Evolutionary conservation across 1,284 basidiomycete genomes (phyloP), one percentile per base, ranked within the genome.

Genomic region (Rhodotorula sp.): DNA sequence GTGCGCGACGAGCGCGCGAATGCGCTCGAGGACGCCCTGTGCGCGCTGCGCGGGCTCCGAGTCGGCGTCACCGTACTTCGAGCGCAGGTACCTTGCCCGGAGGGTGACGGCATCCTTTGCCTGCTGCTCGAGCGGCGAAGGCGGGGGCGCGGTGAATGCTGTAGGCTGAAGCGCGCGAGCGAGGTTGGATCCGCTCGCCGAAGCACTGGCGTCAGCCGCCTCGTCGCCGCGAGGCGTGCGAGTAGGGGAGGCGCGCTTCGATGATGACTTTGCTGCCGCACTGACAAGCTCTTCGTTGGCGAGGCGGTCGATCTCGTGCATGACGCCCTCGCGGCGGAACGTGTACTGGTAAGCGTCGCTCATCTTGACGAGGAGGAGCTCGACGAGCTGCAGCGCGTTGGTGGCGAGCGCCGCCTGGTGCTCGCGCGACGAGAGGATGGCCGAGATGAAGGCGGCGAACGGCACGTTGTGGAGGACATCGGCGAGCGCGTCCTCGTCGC

Each of bases 291-390:
- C 80, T 61, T 89, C 86, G 19, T 85, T 84, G 17, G 91, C 88
- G 44, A 94, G 83, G 5, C 84, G 81, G 74, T 93, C 92, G 46
- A 97, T 89, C 81, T 97, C 94, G 80, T 94, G 91, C 80, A 96
- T 89, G 50, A 97, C 95, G 23, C 94, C 95, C 82, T 98, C 94
- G 56, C 93, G 87, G 23, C 91, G 87, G 85, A 97, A 93, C 0
- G 90, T 88, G 23, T 91, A 89, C 78, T 88, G 89, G 82, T 96
- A 97, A 60, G 92, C 86, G 10, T 87, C 83, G 5, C 91, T 89
- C 50, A 92, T 85, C 81, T 96, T 97, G 79, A 83, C 85, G 55
- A 95, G 84, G 17, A 97, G 86, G 27, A 97, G 82, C 78, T 97
- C 95, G 42, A 95, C 92, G 42, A 97, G 87, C 79, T 97, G 94